Evolutionary conservation across 352 stramenopile species (phyloP).

Genomic region (Phytophthora tubulina): DNA sequence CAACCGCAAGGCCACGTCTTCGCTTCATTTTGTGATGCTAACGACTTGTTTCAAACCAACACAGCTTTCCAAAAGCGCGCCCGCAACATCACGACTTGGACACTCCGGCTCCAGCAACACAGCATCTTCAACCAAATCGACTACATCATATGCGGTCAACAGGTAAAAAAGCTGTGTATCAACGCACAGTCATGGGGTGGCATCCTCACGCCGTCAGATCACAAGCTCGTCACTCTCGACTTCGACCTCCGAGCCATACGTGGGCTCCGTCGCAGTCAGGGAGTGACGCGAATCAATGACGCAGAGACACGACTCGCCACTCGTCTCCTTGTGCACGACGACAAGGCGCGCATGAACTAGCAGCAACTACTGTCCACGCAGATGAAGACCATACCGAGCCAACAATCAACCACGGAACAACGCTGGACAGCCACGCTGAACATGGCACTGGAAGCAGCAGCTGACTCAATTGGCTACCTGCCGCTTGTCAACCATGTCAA

Average conservation of each 20-base stretch:
- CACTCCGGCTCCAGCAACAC: constrained; percentile 6
- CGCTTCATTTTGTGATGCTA: constrained; percentile 19
- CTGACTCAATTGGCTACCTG: constrained; percentile 8
- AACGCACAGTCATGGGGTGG: constrained; percentile 5
- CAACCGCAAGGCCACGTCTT: constrained; percentile 9
- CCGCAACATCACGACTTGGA: constrained; percentile 22
- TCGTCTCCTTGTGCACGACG: constrained; percentile 8
- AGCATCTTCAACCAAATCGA: constrained; percentile 25
- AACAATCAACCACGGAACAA: not conserved
- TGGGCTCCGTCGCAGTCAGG: not conserved
- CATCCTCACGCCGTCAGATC: not conserved
- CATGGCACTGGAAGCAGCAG: constrained; percentile 3
- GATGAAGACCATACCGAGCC: not conserved
- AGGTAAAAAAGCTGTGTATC: not conserved
- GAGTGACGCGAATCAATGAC: not conserved
- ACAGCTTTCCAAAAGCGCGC: constrained; percentile 21
- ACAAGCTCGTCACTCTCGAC: constrained; percentile 24
- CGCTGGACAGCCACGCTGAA: constrained; percentile 8
- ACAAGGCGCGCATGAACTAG: not conserved
- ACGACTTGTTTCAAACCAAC: constrained; percentile 25
- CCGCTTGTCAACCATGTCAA: constrained; percentile 7
- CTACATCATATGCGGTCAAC: constrained; percentile 20
- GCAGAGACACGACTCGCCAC: constrained; percentile 3
- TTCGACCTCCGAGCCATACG: constrained; percentile 2
- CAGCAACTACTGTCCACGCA: not conserved